Conservation (phyloP, 129 eudicot genomes). For the Apium graveolens region DNA sequence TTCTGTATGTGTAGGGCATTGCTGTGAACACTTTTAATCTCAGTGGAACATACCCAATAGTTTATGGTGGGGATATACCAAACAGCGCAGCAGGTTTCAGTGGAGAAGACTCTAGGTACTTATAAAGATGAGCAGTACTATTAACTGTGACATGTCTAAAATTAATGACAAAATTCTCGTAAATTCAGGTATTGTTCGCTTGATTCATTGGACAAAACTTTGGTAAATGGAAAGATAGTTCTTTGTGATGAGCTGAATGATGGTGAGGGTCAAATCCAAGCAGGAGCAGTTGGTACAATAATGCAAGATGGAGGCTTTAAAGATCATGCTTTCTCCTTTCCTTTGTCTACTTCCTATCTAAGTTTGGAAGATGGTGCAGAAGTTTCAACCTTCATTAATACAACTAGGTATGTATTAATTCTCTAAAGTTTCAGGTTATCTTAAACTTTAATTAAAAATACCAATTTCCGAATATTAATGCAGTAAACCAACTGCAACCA, state of each 20-base stretch:
- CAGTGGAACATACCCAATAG: constrained; percentile 26
- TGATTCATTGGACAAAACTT: constrained; percentile 33
- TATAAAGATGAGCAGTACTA: neutral
- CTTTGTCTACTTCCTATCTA: constrained; percentile 27
- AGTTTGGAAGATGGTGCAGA: constrained; percentile 8
- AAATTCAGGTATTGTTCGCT: constrained; percentile 27
- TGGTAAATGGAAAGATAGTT: constrained; percentile 38
- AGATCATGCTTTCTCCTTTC: constrained; percentile 23
- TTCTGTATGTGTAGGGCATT: constrained; percentile 26
- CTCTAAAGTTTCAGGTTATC: neutral
- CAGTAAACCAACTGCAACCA: constrained; percentile 23
- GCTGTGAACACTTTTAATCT: constrained; percentile 32
- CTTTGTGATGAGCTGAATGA: constrained; percentile 23
- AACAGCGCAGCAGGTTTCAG: constrained; percentile 26
- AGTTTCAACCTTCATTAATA: constrained; percentile 13
- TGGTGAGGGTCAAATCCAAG: constrained; percentile 12
- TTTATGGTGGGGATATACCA: constrained; percentile 44
- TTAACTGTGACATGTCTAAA: neutral
- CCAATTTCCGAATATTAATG: neutral
- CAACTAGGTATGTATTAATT: constrained; percentile 14
- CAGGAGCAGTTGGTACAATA: constrained; percentile 40
- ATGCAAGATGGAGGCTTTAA: constrained; percentile 18
- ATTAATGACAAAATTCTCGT: neutral
- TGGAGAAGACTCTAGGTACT: constrained; percentile 27
- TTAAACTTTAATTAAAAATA: neutral